Evolutionary conservation across 2,329 filamentous ascomycete species (phyloP).

Genomic region (Clathrospora elynae): DNA sequence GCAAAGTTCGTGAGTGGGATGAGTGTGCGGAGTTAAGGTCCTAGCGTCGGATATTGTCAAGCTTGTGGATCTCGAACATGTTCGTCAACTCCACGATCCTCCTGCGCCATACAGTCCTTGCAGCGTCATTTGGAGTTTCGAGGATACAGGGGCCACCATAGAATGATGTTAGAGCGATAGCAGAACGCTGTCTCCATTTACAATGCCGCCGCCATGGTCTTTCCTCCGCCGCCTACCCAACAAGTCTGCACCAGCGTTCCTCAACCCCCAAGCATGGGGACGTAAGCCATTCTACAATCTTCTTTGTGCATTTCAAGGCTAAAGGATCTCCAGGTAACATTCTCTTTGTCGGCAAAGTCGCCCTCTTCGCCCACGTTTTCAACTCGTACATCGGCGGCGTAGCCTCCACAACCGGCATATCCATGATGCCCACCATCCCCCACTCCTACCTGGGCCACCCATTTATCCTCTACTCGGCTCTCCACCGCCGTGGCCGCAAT

Average conservation of each 20-base stretch:
- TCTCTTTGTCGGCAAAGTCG: conserved; percentile 19
- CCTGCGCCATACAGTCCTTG: too few relatives aligned
- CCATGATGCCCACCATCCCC: conserved; percentile 84
- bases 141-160: too few relatives aligned
- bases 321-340: conserved; percentile 14
- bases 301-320: too few relatives aligned
- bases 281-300: too few relatives aligned
- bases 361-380: conserved; percentile 44
- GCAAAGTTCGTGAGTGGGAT: conserved; percentile 12
- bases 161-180: conserved; percentile 24
- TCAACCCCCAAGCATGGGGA: conserved; percentile 6
- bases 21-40: conserved; percentile 21
- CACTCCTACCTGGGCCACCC: conserved; percentile 22
- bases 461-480: conserved; percentile 33
- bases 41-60: conserved; percentile 24
- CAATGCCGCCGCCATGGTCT: conserved; percentile 32
- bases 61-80: background rate
- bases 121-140: too few relatives aligned
- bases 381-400: conserved; percentile 64
- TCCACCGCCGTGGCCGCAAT: conserved; percentile 60
- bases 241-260: conserved; percentile 7
- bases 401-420: conserved; percentile 69
- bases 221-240: conserved; percentile 15
- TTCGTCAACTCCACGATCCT: background rate
- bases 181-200: conserved; percentile 5